Percentiles rank a stretch among this genome's conserved stretches.
Conservation (phyloP, 208 protist species). For the Trypanosoma congolense region DNA sequence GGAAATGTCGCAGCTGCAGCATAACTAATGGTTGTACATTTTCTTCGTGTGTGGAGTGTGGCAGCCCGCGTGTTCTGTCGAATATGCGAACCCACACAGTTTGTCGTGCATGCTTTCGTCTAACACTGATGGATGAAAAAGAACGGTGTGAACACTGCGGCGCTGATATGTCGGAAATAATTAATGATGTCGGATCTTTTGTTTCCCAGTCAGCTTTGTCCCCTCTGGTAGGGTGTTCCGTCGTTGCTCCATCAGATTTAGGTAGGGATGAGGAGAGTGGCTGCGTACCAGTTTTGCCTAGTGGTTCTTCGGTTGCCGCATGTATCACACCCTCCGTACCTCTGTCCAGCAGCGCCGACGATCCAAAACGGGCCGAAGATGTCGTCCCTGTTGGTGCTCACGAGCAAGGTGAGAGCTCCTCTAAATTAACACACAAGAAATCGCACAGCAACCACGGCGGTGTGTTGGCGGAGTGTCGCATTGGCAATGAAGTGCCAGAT, state of each 20-base stretch:
- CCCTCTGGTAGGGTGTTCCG: not conserved
- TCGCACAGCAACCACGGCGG: too few relatives aligned
- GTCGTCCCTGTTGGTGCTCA: too few relatives aligned
- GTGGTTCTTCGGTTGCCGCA: too few relatives aligned
- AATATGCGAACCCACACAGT: constrained; percentile 28
- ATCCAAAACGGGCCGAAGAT: too few relatives aligned
- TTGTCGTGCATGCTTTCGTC: constrained; percentile 57
- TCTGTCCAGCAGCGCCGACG: too few relatives aligned
- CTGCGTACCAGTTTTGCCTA: not conserved
- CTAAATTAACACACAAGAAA: too few relatives aligned
- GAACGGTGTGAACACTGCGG: constrained; percentile 64
- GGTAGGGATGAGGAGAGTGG: not conserved
- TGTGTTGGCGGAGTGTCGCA: too few relatives aligned
- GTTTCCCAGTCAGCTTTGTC: constrained; percentile 20
- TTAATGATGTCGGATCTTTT: constrained; percentile 21
- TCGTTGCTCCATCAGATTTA: not conserved
- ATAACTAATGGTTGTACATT: constrained; percentile 31
- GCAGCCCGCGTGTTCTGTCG: constrained; percentile 30
- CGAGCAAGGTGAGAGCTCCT: too few relatives aligned
- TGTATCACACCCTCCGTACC: too few relatives aligned
- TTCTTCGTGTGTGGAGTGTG: constrained; percentile 52
- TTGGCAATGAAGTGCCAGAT: too few relatives aligned
- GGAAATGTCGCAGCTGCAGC: constrained; percentile 53
- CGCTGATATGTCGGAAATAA: constrained; percentile 27
- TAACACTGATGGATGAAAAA: constrained; percentile 36